Percentiles rank a stretch among this genome's conserved stretches.
Evolutionary conservation across 1,139 yeast species (phyloP).

Genomic region (Suhomyces bribrorum): DNA sequence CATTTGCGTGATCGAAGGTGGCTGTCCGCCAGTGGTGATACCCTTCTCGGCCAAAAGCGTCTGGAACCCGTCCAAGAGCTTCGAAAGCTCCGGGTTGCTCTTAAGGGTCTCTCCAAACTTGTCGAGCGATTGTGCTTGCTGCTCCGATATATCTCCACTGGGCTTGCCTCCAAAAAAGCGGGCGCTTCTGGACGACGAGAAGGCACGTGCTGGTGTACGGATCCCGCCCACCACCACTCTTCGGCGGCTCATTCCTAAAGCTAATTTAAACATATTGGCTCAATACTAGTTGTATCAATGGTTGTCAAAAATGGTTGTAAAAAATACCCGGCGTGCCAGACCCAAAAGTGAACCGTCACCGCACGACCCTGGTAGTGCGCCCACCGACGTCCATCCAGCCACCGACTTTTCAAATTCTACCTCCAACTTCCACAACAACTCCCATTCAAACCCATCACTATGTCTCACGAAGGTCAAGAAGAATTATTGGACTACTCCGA

Average conservation of each 20-base stretch:
- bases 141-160: constrained; percentile 8
- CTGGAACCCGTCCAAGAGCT: constrained; percentile 35
- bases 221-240: not conserved
- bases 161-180: constrained; percentile 12
- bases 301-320: not conserved
- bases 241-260: constrained; percentile 4
- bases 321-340: not conserved
- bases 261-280: constrained; percentile 4
- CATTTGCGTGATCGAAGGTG: constrained; percentile 40
- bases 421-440: constrained; percentile 2
- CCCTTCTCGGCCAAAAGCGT: constrained; percentile 36
- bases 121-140: constrained; percentile 16
- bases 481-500: constrained; percentile 98
- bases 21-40: constrained; percentile 29
- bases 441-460: constrained; percentile 20
- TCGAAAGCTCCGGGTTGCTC: constrained; percentile 29
- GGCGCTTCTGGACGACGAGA: constrained; percentile 6
- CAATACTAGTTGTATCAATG: not conserved
- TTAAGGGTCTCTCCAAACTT: constrained; percentile 17
- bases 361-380: constrained; percentile 4
- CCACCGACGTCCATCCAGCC: constrained; percentile 5
- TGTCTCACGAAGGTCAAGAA: constrained; percentile 97
- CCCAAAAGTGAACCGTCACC: not conserved
- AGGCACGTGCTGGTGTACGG: constrained; percentile 1
- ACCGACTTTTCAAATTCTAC: constrained; percentile 4